Evolutionary conservation across 1,284 basidiomycete species (phyloP).

Genomic region (Marasmius sp.): DNA sequence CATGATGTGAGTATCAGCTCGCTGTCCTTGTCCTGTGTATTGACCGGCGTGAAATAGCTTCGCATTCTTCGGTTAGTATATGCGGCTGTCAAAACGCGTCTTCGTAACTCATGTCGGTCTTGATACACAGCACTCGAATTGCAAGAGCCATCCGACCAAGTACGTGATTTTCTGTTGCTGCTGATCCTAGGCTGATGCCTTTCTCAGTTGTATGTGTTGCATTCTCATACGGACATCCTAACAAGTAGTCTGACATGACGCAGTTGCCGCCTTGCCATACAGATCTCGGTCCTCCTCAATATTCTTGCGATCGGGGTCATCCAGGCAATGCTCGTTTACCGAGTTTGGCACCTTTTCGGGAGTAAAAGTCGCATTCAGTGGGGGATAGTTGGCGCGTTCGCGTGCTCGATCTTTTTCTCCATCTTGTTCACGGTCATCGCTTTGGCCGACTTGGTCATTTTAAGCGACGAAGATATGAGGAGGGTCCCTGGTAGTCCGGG

Average conservation of each 20-base stretch:
- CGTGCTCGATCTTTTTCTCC: constrained; percentile 26
- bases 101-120: not conserved
- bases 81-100: not conserved
- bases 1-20: constrained; percentile 8
- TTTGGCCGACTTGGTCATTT: constrained; percentile 16
- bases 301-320: constrained; percentile 29
- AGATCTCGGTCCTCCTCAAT: constrained; percentile 22
- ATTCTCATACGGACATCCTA: not conserved
- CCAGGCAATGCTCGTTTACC: constrained; percentile 35
- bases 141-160: constrained; percentile 22
- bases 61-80: constrained; percentile 17
- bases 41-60: not conserved
- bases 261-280: constrained; percentile 29
- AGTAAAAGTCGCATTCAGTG: constrained; percentile 23
- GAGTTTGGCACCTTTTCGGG: constrained; percentile 39
- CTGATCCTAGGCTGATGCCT: constrained; percentile 6
- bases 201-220: constrained; percentile 21
- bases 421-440: constrained; percentile 24
- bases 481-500: constrained; percentile 21
- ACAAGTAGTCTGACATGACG: not conserved
- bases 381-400: constrained; percentile 25
- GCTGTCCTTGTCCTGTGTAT: not conserved
- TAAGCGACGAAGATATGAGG: constrained; percentile 4
- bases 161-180: constrained; percentile 9
- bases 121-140: constrained; percentile 23